Base-by-base conservation (phyloP, 1,284 basidiomycete species). In the Thecaphora thlaspeos region DNA sequence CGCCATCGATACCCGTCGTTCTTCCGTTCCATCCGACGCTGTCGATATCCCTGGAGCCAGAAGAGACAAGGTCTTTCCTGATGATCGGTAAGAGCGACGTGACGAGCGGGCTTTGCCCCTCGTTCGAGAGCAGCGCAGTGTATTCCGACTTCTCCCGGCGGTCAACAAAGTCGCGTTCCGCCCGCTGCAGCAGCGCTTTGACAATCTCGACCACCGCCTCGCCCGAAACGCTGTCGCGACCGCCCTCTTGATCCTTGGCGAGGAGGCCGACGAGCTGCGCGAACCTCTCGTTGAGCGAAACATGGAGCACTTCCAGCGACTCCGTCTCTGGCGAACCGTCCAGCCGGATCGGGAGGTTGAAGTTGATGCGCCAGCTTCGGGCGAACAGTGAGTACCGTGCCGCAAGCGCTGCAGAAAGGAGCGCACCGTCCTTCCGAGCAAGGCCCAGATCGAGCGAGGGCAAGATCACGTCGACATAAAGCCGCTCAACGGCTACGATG, bases 351-450 rank as follows among this genome's bases (percentile, higher is more conserved):
- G 57, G 57, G 28, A 61, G 57, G 3, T 54, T 49, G 12, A 57
- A 48, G 24, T 65, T 48, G 32, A 57, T 51, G 5, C 62, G 62
- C 62, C 62, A 65, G 24, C 58, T 60, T 24, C 56, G 57, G 15
- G 49, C 47, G 9, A 65, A 42, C 22, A 61, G 38, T 3, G 62
- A 46, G 18, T 56, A 54, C 14, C 62, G 37, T 4, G 55, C 49
- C 11, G 48, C 51, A 43, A 65, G 39, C 9, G 62, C 62, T 12
- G 57, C 62, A 2, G 62, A 51, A 32, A 18, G 21, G 46, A 9
- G 2, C n/a, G n/a, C 2, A n/a, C 15, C 8, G 24, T 21, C 8
- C 14, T 42, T 39, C 1, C 44, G 47, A 1, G 39, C 22, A 2
- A 62, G 49, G n/a, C 36, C 41, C 0, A 44, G 21, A n/a, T 66